Base-by-base conservation (phyloP, 202 grass and related monocot species). In the Sporobolus alterniflorus region DNA sequence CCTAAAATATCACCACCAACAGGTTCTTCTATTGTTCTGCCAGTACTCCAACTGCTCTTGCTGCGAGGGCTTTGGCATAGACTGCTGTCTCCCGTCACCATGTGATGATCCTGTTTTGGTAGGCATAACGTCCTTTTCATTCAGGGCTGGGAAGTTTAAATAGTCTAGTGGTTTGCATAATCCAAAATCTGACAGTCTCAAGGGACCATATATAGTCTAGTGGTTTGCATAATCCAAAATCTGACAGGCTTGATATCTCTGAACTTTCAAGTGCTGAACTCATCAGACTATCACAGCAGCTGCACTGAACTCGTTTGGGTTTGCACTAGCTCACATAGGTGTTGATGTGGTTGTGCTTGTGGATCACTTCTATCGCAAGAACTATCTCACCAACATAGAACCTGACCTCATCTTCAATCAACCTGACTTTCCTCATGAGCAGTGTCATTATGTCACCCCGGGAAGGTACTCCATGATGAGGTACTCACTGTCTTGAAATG, bases 211-310 rank as follows among this genome's bases (percentile, higher is more conserved):
- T 88, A n/a, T n/a, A n/a, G n/a, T n/a, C n/a, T n/a, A n/a, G n/a
- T n/a, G n/a, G n/a, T n/a, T n/a, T n/a, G n/a, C n/a, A n/a, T 78
- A 93, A 79, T 98, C 96, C 72, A 98, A 87, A 74, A 96, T 87
- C 61, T 98, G 82, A 96, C 96, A 85, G 96, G 96, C 81, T 98
- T 98, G 91, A 98, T 94, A 90, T 98, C 96, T 88, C 96, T 98
- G 86, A 64, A 76, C 72, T 60, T 63, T 39, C 63, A 73, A 75
- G 63, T 3, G 47, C 30, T 47, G 21, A 61, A 76, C 71, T 82
- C 68, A 69, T 74, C 34, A 82, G 42, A 78, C 64, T 17, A 79
- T 21, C 3, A n/a, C 20, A 36, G 22, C 16, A 52, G 26, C 18
- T 39, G 31, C 34, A 42, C 31, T 8, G 30, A 67, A 46, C 26